Base-by-base conservation (phyloP, 495 filamentous ascomycete species). In the Corynascus novoguineensis region DNA sequence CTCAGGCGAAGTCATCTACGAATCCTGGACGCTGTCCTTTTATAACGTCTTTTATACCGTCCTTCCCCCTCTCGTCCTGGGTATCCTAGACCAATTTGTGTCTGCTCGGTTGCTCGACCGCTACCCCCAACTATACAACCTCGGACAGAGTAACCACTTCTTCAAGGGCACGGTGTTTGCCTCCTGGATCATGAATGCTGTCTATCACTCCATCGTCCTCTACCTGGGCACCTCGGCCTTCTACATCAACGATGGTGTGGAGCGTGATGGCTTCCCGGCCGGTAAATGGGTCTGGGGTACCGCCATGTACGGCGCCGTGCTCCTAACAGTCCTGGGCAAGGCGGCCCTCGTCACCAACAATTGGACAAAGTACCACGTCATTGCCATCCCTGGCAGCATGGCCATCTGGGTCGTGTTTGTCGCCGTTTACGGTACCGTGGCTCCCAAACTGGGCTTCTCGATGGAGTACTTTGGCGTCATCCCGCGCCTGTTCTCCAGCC, bases 21-120 rank as follows among this genome's bases (percentile, higher is more conserved):
- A 99, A 74, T 97, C 92, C 14, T 99, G 95, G 95, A 97, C 92
- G 2, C 78, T 99, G 14, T 96, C 95, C 14, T 95, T 96, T 78
- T 99, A 97, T 80, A 99, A 99, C 77, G 90, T 99, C 71, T 87
- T 99, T 70, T 99, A 96, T 74, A 97, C 95, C 9, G 87, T 95
- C 41, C 73, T 97, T 31, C 95, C 95, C 37, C 95, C 95, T 1
- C 85, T 99, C 42, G 92, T 86, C 25, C 89, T 99, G 72, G 95
- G 95, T 61, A 95, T 97, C 61, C 92, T 96, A 60, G 95, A 99
- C 66, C 95, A 99, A 68, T 97, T 95, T 72, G 91, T 99, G 67
- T 95, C 89, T 27, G 95, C 95, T 40, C 86, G 95, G 34, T 77
- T 97, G n/a, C 80, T 99, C 21, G 95, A 99, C 69, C 86, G 95